Evolutionary conservation across 169 alveolate genomes (phyloP).

Genomic region (Eimeria tenella): DNA sequence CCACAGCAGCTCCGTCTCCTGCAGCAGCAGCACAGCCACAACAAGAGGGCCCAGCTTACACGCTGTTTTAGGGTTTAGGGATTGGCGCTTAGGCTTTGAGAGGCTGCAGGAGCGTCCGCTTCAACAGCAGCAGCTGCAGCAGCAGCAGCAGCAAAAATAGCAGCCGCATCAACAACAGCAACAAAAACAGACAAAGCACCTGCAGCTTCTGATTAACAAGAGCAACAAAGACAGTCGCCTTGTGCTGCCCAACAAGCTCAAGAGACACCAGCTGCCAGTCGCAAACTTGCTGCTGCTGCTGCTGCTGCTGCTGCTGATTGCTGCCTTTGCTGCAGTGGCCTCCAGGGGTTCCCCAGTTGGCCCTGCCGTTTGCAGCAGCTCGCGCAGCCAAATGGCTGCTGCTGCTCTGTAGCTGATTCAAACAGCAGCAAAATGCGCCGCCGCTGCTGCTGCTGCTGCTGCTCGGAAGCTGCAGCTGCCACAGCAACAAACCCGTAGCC

Average conservation of each 20-base stretch:
- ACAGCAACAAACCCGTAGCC: constrained; percentile 62
- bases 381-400: constrained; percentile 30
- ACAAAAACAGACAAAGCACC: not conserved
- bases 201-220: not conserved
- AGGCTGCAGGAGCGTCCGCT: not conserved
- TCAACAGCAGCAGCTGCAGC: constrained; percentile 44
- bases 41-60: not conserved
- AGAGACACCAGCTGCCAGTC: constrained; percentile 21
- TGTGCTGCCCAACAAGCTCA: constrained; percentile 12
- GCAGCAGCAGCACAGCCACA: not conserved
- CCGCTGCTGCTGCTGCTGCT: not conserved
- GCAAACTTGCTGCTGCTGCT: constrained; percentile 12
- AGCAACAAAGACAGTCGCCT: constrained; percentile 13
- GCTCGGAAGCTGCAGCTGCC: constrained; percentile 61
- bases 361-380: constrained; percentile 3
- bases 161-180: not conserved
- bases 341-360: not conserved
- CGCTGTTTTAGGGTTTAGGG: no score
- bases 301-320: not conserved
- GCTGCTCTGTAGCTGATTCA: not conserved
- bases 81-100: no score
- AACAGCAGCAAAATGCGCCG: not conserved
- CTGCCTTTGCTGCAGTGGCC: not conserved
- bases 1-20: constrained; percentile 71
- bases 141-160: not conserved